phyloP scores from a whole-genome alignment of 805 yeast genomes.

The Saturnispora quitensis region DNA sequence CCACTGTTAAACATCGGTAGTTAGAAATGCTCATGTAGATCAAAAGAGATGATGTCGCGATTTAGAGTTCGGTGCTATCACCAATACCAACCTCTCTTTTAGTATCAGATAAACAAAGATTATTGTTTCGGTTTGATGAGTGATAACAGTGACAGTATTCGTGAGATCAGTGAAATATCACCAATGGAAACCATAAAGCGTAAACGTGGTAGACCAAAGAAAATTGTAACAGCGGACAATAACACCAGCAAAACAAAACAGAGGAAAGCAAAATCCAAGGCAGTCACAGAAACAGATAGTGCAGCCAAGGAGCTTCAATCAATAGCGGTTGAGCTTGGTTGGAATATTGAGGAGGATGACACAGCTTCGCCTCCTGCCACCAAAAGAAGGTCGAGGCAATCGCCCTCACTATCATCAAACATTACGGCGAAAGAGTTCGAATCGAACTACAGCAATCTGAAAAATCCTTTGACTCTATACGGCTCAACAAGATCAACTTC shows the following conservation, averaged over 20 bases:
- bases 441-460: neutral
- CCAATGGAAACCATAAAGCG: neutral
- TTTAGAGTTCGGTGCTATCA: neutral
- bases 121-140: neutral
- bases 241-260: neutral
- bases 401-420: neutral
- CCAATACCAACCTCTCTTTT: neutral
- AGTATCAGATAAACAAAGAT: no score
- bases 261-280: neutral
- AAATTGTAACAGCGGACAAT: neutral
- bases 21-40: neutral
- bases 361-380: neutral
- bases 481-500: constrained; percentile 3
- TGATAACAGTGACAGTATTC: neutral
- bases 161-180: neutral
- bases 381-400: neutral
- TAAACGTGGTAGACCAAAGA: constrained; percentile 6
- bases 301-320: neutral
- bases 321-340: neutral
- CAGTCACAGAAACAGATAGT: neutral
- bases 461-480: constrained; percentile 3
- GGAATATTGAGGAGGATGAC: neutral
- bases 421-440: neutral
- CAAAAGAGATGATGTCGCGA: neutral
- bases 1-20: no score